Base-by-base conservation (phyloP, 371 early-diverging fungal species). In the Basidiobolus meristosporus region DNA sequence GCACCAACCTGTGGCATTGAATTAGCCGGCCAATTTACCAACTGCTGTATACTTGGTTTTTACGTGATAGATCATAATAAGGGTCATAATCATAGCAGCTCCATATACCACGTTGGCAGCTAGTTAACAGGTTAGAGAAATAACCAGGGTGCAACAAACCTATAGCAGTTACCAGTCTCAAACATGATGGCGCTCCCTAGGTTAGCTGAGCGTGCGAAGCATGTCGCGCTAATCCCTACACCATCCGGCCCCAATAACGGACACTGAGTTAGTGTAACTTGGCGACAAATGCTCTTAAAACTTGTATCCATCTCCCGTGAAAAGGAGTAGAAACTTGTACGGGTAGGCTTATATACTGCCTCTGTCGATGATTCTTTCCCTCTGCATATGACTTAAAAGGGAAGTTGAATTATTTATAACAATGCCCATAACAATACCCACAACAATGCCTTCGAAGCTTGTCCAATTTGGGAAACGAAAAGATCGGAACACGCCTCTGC, bases 11-110 rank as follows among this genome's bases (percentile, higher is more conserved):
- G 16, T 16, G 12, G n/a, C n/a, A n/a, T n/a, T n/a, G n/a, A n/a
- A n/a, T n/a, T n/a, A n/a, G n/a, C n/a, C n/a, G n/a, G n/a, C 26
- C n/a, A 22, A 56, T 70, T 57, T 63, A 78, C 93, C 95, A 33
- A 96, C 90, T 20, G 97, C 97, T 7, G 93, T 96, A 61, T 90
- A 92, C 66, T 96, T 96, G 20, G 82, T 76, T 52, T 82, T 79
- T 52, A 96, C 82, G 54, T 93, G 91, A 53, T 78, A 82, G 53
- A 96, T 89, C 97, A 96, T 96, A 54, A 91, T 90, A 20, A 74
- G 65, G 7, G 95, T 82, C 97, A 96, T 96, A 47, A 90, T 56
- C 45, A 96, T 65, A 21, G 93, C 85, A 41, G 90, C 73, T 38
- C 92, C 56, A 56, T 91, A 79, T 41, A 89, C 79, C 23, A 91